These are phyloP conservation scores for Phoma sp. DNA, from an alignment of 2,329 filamentous ascomycete species.

Conservation along the genomic window DNA sequence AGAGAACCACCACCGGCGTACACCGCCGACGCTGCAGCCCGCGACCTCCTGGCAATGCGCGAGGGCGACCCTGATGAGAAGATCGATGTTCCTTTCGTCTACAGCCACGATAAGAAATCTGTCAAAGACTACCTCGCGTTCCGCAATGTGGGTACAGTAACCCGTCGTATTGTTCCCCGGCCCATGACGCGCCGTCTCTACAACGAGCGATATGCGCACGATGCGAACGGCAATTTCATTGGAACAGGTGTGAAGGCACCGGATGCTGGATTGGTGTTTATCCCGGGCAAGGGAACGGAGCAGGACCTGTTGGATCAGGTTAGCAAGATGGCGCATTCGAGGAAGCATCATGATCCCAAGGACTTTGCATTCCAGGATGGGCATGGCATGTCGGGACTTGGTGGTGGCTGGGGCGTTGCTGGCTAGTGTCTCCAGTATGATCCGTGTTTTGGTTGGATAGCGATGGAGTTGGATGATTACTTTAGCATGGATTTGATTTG, in stretches of 20 bases:
- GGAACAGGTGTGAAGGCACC: constrained; percentile 30
- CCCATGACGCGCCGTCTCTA: constrained; percentile 40
- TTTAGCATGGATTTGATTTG: background rate
- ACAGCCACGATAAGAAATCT: constrained; percentile 26
- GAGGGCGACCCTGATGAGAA: constrained; percentile 14
- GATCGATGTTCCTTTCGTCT: constrained; percentile 19
- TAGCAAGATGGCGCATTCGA: constrained; percentile 35
- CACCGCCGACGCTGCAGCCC: constrained; percentile 6
- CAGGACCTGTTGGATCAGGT: constrained; percentile 38
- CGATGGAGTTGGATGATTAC: background rate
- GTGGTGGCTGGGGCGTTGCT: background rate
- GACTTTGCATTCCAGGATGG: constrained; percentile 6
- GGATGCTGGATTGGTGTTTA: constrained; percentile 37
- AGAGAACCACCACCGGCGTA: constrained; percentile 8
- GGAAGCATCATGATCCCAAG: constrained; percentile 22
- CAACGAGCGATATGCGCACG: constrained; percentile 38
- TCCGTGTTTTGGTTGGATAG: background rate
- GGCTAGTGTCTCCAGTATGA: background rate
- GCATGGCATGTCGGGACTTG: background rate
- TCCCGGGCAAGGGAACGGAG: constrained; percentile 34
- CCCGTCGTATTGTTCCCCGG: constrained; percentile 32
- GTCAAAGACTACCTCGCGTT: constrained; percentile 17
- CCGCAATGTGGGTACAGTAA: constrained; percentile 20
- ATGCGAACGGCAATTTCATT: constrained; percentile 37
- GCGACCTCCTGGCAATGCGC: constrained; percentile 4